Evolutionary conservation across 73 alveolate species (phyloP).

Genomic region (Paramecium pentaurelia): DNA sequence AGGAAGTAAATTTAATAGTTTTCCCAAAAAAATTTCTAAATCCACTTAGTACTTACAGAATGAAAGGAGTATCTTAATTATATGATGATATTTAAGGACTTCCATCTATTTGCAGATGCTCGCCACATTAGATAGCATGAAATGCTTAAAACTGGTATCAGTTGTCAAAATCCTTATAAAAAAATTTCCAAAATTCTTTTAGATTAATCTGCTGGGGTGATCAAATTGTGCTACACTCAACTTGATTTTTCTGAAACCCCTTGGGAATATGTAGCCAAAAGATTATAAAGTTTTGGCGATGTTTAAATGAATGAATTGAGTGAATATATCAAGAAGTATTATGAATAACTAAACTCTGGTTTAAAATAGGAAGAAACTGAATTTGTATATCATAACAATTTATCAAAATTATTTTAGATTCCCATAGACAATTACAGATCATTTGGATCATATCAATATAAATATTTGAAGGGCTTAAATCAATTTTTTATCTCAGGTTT

Average conservation of each 20-base stretch:
- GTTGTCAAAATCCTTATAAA: slow-evolving; percentile 33
- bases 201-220: neutral
- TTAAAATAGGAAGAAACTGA: neutral
- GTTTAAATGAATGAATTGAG: neutral
- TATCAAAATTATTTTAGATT: neutral
- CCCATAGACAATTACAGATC: neutral
- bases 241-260: slow-evolving; percentile 25
- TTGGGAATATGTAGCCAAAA: neutral
- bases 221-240: neutral
- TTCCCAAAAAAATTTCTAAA: slow-evolving; percentile 1
- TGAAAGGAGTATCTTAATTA: neutral
- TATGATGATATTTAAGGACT: neutral
- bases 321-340: neutral
- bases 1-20: neutral
- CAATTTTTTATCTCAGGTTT: neutral
- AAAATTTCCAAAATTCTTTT: neutral
- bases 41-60: neutral
- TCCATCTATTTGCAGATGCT: slow-evolving; percentile 25
- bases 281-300: slow-evolving; percentile 32
- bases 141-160: neutral
- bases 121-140: neutral
- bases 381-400: neutral
- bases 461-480: neutral
- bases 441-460: neutral
- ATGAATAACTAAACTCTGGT: neutral